Conservation (phyloP, 108 stramenopile genomes). For the Cyclostephanos invisitatus region DNA sequence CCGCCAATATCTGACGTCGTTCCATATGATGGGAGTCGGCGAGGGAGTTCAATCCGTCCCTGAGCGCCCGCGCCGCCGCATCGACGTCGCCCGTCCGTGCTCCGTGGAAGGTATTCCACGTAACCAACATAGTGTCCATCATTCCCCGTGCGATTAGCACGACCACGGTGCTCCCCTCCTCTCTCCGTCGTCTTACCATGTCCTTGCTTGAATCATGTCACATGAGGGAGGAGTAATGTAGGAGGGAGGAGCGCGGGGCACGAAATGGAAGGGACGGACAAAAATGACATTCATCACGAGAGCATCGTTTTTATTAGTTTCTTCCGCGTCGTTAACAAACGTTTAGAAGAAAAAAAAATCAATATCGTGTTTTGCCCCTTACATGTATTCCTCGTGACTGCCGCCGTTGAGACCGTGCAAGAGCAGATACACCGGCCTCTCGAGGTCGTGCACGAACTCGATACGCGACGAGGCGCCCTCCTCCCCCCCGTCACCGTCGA, state of each 20-base stretch:
- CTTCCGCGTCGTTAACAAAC: too few species aligned
- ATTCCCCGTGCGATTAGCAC: slow-evolving; percentile 88
- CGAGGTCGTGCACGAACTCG: slow-evolving; percentile 47
- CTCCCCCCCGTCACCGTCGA: background rate
- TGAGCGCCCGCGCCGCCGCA: slow-evolving; percentile 62
- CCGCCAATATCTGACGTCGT: slow-evolving; percentile 57
- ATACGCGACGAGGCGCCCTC: background rate
- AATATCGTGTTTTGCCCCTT: background rate
- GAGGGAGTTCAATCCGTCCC: slow-evolving; percentile 41
- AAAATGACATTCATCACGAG: too few species aligned
- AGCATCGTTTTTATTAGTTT: too few species aligned
- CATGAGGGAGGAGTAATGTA: too few species aligned
- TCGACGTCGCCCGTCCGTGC: slow-evolving; percentile 85
- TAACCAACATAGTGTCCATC: slow-evolving; percentile 76
- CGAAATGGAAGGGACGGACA: background rate
- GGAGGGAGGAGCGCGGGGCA: too few species aligned
- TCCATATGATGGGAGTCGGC: slow-evolving; percentile 6
- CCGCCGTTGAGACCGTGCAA: slow-evolving; percentile 94
- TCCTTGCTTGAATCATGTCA: slow-evolving; percentile 36
- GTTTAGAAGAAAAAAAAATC: too few species aligned
- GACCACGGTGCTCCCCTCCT: slow-evolving; percentile 64
- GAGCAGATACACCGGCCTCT: slow-evolving; percentile 80
- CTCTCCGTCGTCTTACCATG: slow-evolving; percentile 60
- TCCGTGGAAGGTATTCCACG: slow-evolving; percentile 87
- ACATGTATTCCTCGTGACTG: slow-evolving; percentile 78